phyloP scores from a whole-genome alignment of 2,329 filamentous ascomycete species.

The Fusarium tricinctum region DNA sequence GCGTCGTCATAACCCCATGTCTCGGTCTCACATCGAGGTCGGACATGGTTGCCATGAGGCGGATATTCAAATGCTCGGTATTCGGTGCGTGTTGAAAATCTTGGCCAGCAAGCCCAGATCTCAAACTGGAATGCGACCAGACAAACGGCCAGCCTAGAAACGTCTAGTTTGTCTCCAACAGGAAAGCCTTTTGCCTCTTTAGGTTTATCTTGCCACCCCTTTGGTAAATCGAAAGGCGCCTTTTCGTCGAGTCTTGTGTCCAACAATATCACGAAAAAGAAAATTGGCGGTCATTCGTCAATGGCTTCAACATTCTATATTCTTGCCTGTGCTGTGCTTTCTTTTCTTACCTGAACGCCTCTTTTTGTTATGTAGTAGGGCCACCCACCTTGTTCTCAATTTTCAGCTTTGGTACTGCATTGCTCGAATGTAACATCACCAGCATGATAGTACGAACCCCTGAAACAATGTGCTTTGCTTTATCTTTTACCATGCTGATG shows the following conservation, averaged over 20 bases:
- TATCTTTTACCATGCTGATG: neutral
- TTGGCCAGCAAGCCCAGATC: slow-evolving; percentile 30
- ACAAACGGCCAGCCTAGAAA: slow-evolving; percentile 16
- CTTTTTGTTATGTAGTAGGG: neutral
- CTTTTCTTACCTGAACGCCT: neutral
- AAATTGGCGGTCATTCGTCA: neutral
- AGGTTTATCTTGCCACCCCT: neutral
- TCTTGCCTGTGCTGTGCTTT: neutral
- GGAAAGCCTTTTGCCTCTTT: slow-evolving; percentile 8
- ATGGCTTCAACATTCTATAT: neutral
- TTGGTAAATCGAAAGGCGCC: neutral
- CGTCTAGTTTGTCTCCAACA: slow-evolving; percentile 6
- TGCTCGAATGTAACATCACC: slow-evolving; percentile 1
- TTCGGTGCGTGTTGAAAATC: slow-evolving; percentile 15
- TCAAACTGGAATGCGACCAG: slow-evolving; percentile 6
- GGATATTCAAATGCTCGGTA: slow-evolving; percentile 9
- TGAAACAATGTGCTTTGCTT: slow-evolving; percentile 6
- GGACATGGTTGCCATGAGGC: slow-evolving; percentile 1
- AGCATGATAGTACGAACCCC: neutral
- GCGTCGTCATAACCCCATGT: slow-evolving; percentile 12
- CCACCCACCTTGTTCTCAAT: neutral
- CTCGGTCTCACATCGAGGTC: neutral
- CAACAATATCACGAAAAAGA: neutral
- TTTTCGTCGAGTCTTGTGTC: neutral
- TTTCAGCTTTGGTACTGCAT: neutral